Evolutionary conservation across 306 rosid genomes (phyloP).

Genomic region (Crotalaria pallida): DNA sequence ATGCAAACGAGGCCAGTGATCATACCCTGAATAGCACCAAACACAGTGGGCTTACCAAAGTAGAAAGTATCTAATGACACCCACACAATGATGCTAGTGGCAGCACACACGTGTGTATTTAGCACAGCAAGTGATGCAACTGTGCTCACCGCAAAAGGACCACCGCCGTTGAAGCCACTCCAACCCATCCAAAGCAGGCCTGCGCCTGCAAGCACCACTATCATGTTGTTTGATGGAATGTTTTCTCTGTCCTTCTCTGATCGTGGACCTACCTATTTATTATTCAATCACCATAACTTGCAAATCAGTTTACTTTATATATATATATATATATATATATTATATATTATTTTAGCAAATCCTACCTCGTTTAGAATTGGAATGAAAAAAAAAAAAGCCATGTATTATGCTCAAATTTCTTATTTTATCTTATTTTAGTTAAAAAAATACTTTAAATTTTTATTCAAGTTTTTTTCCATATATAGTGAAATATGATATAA

Average conservation of each 20-base stretch:
- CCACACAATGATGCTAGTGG: constrained; percentile 41
- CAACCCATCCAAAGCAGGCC: constrained; percentile 65
- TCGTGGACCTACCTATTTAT: constrained; percentile 43
- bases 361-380: no score
- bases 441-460: no score
- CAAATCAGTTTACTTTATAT: no score
- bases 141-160: constrained; percentile 30
- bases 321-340: no score
- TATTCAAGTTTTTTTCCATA: no score
- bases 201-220: constrained; percentile 41
- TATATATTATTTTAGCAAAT: no score
- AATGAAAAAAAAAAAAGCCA: no score
- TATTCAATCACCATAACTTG: background rate
- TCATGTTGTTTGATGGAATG: constrained; percentile 34
- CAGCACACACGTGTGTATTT: constrained; percentile 42
- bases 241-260: constrained; percentile 12
- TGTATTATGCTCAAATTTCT: no score
- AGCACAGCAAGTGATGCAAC: constrained; percentile 43
- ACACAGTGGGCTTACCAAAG: constrained; percentile 39
- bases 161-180: constrained; percentile 58
- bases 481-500: no score
- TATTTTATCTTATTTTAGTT: no score
- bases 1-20: constrained; percentile 54
- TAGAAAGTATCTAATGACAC: constrained; percentile 28
- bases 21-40: constrained; percentile 51